Evolutionary conservation across 345 rosid species (phyloP).

Genomic region (Isatis tinctoria): DNA sequence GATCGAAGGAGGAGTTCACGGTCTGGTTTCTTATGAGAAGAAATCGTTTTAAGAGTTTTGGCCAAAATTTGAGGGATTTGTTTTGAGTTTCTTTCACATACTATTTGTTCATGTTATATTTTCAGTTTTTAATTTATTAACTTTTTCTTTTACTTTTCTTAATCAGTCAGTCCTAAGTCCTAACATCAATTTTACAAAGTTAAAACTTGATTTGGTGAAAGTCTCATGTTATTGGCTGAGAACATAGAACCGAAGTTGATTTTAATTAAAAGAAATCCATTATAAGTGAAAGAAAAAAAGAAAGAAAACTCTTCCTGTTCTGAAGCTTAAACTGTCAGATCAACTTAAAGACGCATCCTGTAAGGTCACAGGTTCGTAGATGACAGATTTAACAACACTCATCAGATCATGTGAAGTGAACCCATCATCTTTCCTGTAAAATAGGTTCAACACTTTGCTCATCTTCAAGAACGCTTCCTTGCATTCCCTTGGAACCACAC

Average conservation of each 20-base stretch:
- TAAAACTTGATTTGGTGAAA: not conserved
- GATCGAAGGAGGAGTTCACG: constrained; percentile 83
- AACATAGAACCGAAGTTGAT: too few relatives aligned
- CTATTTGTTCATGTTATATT: not conserved
- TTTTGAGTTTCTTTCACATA: not conserved
- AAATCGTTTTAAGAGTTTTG: constrained; percentile 35
- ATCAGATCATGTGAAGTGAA: constrained; percentile 54
- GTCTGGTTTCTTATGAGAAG: constrained; percentile 71
- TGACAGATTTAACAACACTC: constrained; percentile 44
- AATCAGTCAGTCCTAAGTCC: not conserved
- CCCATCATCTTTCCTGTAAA: constrained; percentile 75
- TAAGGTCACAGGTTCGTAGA: constrained; percentile 42
- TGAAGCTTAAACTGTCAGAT: not conserved
- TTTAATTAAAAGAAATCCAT: too few relatives aligned
- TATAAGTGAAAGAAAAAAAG: too few relatives aligned
- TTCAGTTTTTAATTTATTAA: not conserved
- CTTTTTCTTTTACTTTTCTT: not conserved
- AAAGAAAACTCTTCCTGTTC: not conserved
- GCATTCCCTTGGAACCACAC: constrained; percentile 63
- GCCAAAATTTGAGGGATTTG: not conserved
- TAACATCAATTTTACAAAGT: not conserved
- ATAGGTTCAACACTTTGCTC: constrained; percentile 61
- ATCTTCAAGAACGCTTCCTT: constrained; percentile 75
- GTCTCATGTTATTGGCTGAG: not conserved
- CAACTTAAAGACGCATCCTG: constrained; percentile 7